These are phyloP conservation scores for Phytophthora syringae DNA, from an alignment of 352 stramenopile species.

Conservation along the genomic window DNA sequence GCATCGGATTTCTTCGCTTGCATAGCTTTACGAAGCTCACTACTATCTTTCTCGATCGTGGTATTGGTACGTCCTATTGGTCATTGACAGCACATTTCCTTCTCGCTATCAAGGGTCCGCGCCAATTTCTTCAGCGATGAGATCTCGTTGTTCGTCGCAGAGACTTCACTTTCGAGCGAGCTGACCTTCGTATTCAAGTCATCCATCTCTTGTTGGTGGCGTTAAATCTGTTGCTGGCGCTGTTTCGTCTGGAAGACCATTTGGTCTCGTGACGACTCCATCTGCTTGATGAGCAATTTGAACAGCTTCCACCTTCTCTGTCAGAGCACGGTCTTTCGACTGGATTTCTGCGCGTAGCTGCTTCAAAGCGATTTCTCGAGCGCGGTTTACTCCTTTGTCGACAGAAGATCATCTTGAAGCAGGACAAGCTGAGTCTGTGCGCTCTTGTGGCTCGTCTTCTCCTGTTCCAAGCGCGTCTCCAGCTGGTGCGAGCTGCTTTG, in stretches of 20 bases:
- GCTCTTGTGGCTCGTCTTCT: slow-evolving; percentile 61
- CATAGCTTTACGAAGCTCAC: slow-evolving; percentile 45
- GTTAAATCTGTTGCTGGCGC: slow-evolving; percentile 69
- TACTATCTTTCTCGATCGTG: slow-evolving; percentile 61
- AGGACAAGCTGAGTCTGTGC: slow-evolving; percentile 64
- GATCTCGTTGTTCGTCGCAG: slow-evolving; percentile 54
- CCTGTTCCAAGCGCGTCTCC: slow-evolving; percentile 72
- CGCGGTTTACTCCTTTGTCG: slow-evolving; percentile 54
- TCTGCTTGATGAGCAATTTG: slow-evolving; percentile 79
- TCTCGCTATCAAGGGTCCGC: slow-evolving; percentile 69
- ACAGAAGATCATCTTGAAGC: slow-evolving; percentile 63
- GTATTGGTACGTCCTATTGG: slow-evolving; percentile 66
- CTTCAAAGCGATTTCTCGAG: slow-evolving; percentile 60
- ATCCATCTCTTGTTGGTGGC: slow-evolving; percentile 57
- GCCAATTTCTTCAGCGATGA: slow-evolving; percentile 73
- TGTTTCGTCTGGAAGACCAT: slow-evolving; percentile 82
- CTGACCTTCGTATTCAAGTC: slow-evolving; percentile 58
- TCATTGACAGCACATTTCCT: slow-evolving; percentile 77
- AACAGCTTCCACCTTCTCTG: slow-evolving; percentile 71
- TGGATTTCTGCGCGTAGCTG: slow-evolving; percentile 67
- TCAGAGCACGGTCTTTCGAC: slow-evolving; percentile 60
- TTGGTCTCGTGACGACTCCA: slow-evolving; percentile 84
- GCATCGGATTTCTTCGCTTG: slow-evolving; percentile 41
- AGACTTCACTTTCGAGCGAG: slow-evolving; percentile 51
- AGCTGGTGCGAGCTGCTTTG: slow-evolving; percentile 59